Percentiles rank a stretch among this genome's conserved stretches.
phyloP scores from a whole-genome alignment of 495 filamentous ascomycete species.

The Hypoxylon intermedium region DNA sequence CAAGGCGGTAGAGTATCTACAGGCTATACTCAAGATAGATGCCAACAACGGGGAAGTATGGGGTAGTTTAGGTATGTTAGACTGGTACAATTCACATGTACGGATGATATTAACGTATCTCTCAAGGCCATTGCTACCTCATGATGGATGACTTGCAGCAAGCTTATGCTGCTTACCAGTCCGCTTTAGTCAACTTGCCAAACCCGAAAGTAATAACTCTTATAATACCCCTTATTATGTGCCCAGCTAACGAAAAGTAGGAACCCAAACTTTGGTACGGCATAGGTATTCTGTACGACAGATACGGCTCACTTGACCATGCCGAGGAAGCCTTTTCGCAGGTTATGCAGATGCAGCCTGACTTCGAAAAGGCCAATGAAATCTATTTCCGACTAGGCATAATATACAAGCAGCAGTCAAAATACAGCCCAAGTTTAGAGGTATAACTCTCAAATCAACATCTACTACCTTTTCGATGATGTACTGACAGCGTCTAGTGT shows the following conservation, averaged over 20 bases:
- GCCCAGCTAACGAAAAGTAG: constrained; percentile 54
- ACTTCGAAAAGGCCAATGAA: constrained; percentile 99
- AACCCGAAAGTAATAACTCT: constrained; percentile 81
- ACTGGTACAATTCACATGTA: constrained; percentile 2
- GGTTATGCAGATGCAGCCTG: constrained; percentile 97
- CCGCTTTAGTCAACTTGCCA: constrained; percentile 88
- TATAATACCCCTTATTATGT: neutral
- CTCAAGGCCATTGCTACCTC: constrained; percentile 87
- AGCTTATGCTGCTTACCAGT: constrained; percentile 97
- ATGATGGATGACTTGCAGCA: constrained; percentile 99
- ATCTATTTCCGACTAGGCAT: constrained; percentile 99
- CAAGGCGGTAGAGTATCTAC: constrained; percentile 91
- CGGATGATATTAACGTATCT: constrained; percentile 22
- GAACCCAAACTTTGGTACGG: constrained; percentile 99
- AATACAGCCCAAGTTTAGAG: constrained; percentile 90
- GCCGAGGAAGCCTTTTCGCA: constrained; percentile 98
- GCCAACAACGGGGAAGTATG: constrained; percentile 90
- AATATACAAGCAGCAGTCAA: constrained; percentile 98
- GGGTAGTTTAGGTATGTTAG: constrained; percentile 82
- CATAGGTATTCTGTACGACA: constrained; percentile 96
- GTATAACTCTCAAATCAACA: constrained; percentile 56
- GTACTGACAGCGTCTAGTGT: no score
- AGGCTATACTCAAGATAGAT: constrained; percentile 90
- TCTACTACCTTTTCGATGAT: constrained; percentile 1
- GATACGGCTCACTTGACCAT: constrained; percentile 96